Conservation (phyloP, 441 rosid genomes). For the Pelargonium citronellum region DNA sequence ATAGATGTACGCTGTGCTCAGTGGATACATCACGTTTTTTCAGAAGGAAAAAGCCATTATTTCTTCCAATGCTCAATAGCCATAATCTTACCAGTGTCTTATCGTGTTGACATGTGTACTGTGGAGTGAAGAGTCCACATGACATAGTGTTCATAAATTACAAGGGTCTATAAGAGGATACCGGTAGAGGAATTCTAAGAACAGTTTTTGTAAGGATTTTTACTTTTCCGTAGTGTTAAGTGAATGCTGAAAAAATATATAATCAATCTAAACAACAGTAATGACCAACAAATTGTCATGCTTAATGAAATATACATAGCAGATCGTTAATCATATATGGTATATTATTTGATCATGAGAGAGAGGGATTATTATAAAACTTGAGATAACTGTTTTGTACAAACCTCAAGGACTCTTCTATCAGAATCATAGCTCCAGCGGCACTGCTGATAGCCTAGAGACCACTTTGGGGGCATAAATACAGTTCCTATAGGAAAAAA, state of each 20-base stretch:
- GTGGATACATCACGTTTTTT: background rate
- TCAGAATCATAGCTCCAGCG: slow-evolving; percentile 90
- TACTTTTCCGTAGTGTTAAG: background rate
- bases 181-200: background rate
- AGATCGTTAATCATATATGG: background rate
- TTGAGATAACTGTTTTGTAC: slow-evolving; percentile 13
- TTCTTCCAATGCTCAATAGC: background rate
- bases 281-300: slow-evolving; percentile 1
- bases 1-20: background rate
- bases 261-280: slow-evolving; percentile 6
- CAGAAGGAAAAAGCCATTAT: no score
- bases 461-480: slow-evolving; percentile 98
- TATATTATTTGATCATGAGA: background rate
- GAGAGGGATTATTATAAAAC: no score
- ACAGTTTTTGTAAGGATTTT: slow-evolving; percentile 12
- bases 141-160: slow-evolving; percentile 9
- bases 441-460: slow-evolving; percentile 92
- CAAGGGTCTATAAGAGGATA: background rate
- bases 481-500: slow-evolving; percentile 49
- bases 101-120: background rate
- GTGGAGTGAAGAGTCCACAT: background rate
- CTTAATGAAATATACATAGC: background rate
- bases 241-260: background rate
- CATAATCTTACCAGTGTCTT: background rate
- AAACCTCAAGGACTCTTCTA: slow-evolving; percentile 72